phyloP scores from a whole-genome alignment of 495 filamentous ascomycete species.

The Penicillium verhagenii region DNA sequence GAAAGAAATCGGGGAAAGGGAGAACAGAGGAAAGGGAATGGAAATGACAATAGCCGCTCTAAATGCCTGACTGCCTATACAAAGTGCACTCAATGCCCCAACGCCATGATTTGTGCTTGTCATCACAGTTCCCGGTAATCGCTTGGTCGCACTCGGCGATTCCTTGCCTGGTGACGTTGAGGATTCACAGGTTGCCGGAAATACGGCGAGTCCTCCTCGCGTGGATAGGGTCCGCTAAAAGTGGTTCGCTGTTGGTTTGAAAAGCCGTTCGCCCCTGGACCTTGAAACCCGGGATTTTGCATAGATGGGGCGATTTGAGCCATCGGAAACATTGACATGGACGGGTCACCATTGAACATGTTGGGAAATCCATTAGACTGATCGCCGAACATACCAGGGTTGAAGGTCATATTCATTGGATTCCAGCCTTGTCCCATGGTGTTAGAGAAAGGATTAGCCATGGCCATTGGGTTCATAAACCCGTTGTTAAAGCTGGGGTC shows the following conservation, averaged over 20 bases:
- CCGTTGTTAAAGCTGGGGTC: slow-evolving; percentile 40
- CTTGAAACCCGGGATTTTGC: slow-evolving; percentile 35
- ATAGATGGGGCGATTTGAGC: slow-evolving; percentile 31
- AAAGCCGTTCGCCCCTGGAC: slow-evolving; percentile 47
- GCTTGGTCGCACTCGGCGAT: slow-evolving; percentile 74
- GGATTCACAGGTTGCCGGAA: slow-evolving; percentile 96
- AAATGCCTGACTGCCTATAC: neutral
- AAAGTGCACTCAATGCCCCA: neutral
- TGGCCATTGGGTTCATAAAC: slow-evolving; percentile 57
- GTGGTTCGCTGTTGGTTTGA: slow-evolving; percentile 71
- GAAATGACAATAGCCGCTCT: slow-evolving; percentile 2
- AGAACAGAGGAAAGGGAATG: neutral
- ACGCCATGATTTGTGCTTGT: neutral
- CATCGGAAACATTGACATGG: slow-evolving; percentile 40
- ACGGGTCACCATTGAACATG: slow-evolving; percentile 45
- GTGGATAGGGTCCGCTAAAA: slow-evolving; percentile 58
- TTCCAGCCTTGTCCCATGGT: slow-evolving; percentile 44
- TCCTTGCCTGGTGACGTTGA: slow-evolving; percentile 79
- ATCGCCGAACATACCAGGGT: slow-evolving; percentile 50
- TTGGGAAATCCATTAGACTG: slow-evolving; percentile 35
- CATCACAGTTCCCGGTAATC: slow-evolving; percentile 82
- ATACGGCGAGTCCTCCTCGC: slow-evolving; percentile 87
- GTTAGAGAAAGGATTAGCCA: slow-evolving; percentile 45
- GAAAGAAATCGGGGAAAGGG: neutral
- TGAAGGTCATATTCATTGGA: slow-evolving; percentile 53